Evolutionary conservation across 331 rosid genomes (phyloP).

Genomic region (Quercus phellos): DNA sequence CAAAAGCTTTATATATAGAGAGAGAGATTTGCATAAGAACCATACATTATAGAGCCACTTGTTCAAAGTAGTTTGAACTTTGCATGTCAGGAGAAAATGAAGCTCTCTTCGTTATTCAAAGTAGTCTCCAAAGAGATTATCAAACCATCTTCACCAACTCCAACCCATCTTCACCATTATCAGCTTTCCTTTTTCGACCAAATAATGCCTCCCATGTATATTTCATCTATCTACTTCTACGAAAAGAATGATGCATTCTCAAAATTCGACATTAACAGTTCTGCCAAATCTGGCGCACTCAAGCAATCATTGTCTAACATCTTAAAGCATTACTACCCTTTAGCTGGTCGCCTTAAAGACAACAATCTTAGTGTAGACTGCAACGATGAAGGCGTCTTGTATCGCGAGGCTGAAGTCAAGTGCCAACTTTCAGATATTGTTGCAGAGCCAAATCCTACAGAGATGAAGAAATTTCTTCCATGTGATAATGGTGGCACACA

Average conservation of each 20-base stretch:
- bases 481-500: background rate
- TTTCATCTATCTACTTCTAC: conserved; percentile 35
- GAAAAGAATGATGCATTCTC: too few relatives aligned
- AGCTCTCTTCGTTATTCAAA: conserved; percentile 4
- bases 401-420: background rate
- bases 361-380: background rate
- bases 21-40: too few relatives aligned
- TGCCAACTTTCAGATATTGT: conserved; percentile 11
- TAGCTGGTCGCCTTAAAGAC: conserved; percentile 1
- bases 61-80: too few relatives aligned
- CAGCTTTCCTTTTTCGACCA: conserved; percentile 33
- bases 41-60: too few relatives aligned
- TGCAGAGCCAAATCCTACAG: background rate
- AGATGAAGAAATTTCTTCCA: conserved; percentile 2
- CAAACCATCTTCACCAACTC: too few relatives aligned
- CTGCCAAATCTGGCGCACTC: background rate
- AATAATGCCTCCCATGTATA: conserved; percentile 24
- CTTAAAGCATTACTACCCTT: conserved; percentile 22
- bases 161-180: too few relatives aligned
- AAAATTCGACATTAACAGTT: too few relatives aligned
- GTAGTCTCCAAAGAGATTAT: conserved; percentile 17
- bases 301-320: conserved; percentile 25
- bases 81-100: background rate
- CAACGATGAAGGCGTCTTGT: conserved; percentile 4
- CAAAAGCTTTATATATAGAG: too few relatives aligned